Base-by-base conservation (phyloP, 2,329 filamentous ascomycete species). In the Aspergillus fischeri region DNA sequence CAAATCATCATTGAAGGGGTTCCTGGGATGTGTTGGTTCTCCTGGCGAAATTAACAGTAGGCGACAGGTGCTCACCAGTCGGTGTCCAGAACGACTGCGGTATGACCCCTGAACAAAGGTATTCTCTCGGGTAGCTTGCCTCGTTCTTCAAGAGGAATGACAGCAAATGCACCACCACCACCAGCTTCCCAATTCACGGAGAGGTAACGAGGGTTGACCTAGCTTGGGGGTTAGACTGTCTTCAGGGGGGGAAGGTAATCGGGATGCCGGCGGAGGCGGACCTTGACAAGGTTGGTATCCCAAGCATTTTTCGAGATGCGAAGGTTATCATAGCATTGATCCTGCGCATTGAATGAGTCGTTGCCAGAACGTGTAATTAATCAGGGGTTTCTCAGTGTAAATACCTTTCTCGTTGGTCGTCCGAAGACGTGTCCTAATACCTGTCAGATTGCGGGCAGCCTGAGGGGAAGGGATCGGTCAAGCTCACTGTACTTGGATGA, bases 221-320 rank as follows among this genome's bases (percentile, higher is more conserved):
- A 73, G 67, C 59, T 52, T 28, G 48, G 28, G 49, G 47, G 50
- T 63, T 52, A 65, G 60, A 57, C 38, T 58, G 55, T 54, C 67
- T 65, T 56, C 56, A 53, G 62, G 28, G 56, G 8, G 8, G 24
- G 25, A 5, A 7, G 49, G 56, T 21, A 58, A 54, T 56, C 61
- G 66, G 66, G 68, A 65, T 67, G 61, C 62, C 63, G 57, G 56
- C 60, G 52, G 55, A 73, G 44, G 44, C 82, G 75, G 76, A 95
- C 92, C 88, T 97, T 97, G 79, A 97, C 85, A 72, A 99, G 81
- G 80, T 99, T 99, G 70, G 92, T 97, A 77, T 99, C 94, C 94
- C 94, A 99, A 55, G 94, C 94, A 86, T 99, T 99, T 78, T 89
- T 91, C 72, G 92, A 97, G 77, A 99, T 91, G 74, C 91, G 91